These are phyloP conservation scores for Paecilomyces sp. DNA, from an alignment of 2,329 filamentous ascomycete species.

Conservation along the genomic window DNA sequence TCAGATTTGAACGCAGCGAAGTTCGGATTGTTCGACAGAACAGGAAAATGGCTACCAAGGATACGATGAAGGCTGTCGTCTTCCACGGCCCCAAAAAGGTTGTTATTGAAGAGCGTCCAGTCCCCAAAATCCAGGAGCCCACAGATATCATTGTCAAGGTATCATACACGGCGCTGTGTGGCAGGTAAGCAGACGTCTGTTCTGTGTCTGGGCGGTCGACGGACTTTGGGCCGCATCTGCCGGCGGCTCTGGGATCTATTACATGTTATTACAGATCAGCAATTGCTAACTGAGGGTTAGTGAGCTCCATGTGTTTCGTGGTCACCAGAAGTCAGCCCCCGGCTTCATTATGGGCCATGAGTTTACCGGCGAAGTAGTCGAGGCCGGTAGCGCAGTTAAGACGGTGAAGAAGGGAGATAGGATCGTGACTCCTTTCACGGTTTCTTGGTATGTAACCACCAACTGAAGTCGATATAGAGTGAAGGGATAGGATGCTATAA, in stretches of 20 bases:
- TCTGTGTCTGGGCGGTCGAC: not conserved
- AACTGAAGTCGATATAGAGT: not conserved
- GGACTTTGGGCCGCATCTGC: not conserved
- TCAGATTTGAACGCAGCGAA: not conserved
- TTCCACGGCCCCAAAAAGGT: constrained; percentile 74
- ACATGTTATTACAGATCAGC: not conserved
- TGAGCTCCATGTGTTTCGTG: constrained; percentile 80
- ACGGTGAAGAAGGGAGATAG: constrained; percentile 66
- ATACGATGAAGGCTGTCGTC: constrained; percentile 79
- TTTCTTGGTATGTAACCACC: constrained; percentile 58
- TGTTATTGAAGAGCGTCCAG: constrained; percentile 68
- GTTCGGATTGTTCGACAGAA: not conserved
- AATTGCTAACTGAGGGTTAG: constrained; percentile 35
- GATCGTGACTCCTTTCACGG: constrained; percentile 77
- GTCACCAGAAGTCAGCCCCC: constrained; percentile 63
- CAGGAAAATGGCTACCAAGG: constrained; percentile 20
- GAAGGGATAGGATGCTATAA: not conserved
- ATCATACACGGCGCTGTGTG: constrained; percentile 75
- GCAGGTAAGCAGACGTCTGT: constrained; percentile 54
- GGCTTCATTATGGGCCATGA: constrained; percentile 70
- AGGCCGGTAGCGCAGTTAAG: constrained; percentile 61
- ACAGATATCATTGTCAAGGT: constrained; percentile 79
- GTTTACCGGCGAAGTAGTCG: constrained; percentile 69
- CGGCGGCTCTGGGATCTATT: not conserved
- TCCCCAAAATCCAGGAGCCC: constrained; percentile 64